Percentiles rank a stretch among this genome's conserved stretches.
Conservation (phyloP, 2,329 filamentous ascomycete genomes). For the Aspergillus intermedius region DNA sequence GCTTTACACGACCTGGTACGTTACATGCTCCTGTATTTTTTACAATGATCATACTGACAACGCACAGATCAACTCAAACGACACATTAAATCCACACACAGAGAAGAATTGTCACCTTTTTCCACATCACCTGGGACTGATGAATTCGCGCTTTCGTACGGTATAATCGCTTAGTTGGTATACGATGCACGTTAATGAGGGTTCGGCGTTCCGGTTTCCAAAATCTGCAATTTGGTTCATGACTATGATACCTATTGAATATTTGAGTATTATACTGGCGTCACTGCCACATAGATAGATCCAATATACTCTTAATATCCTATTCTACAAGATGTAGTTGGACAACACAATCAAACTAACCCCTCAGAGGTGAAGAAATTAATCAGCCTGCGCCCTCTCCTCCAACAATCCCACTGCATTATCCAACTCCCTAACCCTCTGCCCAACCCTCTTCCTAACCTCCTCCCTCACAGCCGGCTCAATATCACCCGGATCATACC, state of each 20-base stretch:
- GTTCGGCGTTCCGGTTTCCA: not conserved
- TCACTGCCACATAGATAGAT: not conserved
- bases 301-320: not conserved
- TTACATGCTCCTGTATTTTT: not conserved
- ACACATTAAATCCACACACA: constrained; percentile 34
- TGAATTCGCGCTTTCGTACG: constrained; percentile 14
- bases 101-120: constrained; percentile 15
- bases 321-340: not conserved
- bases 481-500: constrained; percentile 26
- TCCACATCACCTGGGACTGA: constrained; percentile 18
- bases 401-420: constrained; percentile 40
- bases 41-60: constrained; percentile 1
- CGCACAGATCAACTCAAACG: constrained; percentile 36
- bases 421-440: constrained; percentile 42
- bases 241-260: not conserved
- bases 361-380: not conserved
- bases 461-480: constrained; percentile 31
- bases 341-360: not conserved
- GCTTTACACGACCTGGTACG: constrained; percentile 40
- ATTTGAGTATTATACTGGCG: not conserved
- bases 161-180: constrained; percentile 9
- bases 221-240: not conserved
- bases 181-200: not conserved
- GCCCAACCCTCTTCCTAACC: constrained; percentile 38
- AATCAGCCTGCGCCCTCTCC: constrained; percentile 33